Evolutionary conservation across 768 basidiomycete genomes (phyloP), one percentile per base, ranked within the genome.

Genomic region (Peribolospora kevripleyi): DNA sequence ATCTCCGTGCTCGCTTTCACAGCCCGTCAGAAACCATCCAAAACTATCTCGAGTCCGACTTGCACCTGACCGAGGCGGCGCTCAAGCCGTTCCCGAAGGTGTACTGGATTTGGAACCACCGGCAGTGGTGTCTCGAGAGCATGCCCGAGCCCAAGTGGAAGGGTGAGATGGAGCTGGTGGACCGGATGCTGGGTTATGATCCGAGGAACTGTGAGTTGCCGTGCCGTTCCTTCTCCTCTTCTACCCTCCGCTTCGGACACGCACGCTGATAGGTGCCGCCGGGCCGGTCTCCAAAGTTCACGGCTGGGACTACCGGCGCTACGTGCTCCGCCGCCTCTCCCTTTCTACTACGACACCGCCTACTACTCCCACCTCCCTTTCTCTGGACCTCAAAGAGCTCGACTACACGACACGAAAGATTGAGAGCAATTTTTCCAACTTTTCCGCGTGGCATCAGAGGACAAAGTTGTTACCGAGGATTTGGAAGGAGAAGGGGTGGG

Each of bases 21-120:
- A 87, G 84, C 53, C 67, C 77, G 6, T 71, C 76, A 2, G 71
- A 76, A 55, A 73, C 78, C 48, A 70, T 78, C 42, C 79, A 86
- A 52, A 66, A 72, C 7, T 51, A 81, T 13, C 74, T 97, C 4
- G 68, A 75, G 3, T 71, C 75, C 46, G 93, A 98, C 55, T 69
- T 98, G 39, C 68, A 74, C 2, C 74, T 88, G 71, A 95, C 90
- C 0, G 84, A 80, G 65, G 69, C 72, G 4, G 79, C 82, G 5
- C 74, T 98, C 48, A 81, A 83, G 62, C 71, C 74, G 7, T 78
- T 90, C 64, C 93, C 93, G 10, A 98, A 97, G 65, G 80, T 93
- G 14, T 98, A 98, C 66, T 87, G 84, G 81, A 87, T 97, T 61
- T 98, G 93, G 93, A 95, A 88, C 65, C 88, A 98, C 63, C 78